These are phyloP conservation scores for Phaeosphaeriaceae sp. DNA, from an alignment of 2,329 filamentous ascomycete genomes.

Conservation along the genomic window DNA sequence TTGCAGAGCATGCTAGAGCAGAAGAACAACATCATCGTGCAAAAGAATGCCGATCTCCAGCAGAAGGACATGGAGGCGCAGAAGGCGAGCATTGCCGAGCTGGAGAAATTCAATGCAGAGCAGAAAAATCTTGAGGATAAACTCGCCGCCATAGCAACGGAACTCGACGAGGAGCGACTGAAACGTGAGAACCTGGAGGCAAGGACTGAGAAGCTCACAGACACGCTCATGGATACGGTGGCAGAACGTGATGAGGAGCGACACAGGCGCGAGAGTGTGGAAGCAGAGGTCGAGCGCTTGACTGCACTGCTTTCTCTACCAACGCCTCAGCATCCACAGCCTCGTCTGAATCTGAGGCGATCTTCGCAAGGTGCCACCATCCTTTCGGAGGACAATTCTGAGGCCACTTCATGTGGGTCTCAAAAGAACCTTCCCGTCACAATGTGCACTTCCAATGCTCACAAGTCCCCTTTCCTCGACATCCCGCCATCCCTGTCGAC, in stretches of 20 bases:
- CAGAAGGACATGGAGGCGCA: too few species aligned
- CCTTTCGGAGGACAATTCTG: background rate
- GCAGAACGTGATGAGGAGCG: background rate
- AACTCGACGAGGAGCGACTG: background rate
- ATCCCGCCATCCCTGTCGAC: background rate
- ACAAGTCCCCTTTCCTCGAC: background rate
- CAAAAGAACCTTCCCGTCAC: background rate
- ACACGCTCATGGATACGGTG: background rate
- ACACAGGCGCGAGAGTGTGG: background rate
- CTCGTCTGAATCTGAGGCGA: too few species aligned
- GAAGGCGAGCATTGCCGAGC: background rate
- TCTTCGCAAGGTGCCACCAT: too few species aligned
- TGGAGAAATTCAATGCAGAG: background rate
- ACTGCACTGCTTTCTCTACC: too few species aligned
- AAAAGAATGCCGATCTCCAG: too few species aligned
- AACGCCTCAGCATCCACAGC: too few species aligned
- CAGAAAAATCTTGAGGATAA: background rate
- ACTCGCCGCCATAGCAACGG: background rate
- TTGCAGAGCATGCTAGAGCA: too few species aligned
- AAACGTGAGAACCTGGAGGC: background rate
- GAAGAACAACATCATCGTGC: too few species aligned
- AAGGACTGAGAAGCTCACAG: background rate
- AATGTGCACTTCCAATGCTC: background rate
- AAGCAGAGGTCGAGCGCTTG: background rate
- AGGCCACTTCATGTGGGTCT: background rate